Conservation (phyloP, 1,284 basidiomycete genomes). For the Neonothopanus nambi region DNA sequence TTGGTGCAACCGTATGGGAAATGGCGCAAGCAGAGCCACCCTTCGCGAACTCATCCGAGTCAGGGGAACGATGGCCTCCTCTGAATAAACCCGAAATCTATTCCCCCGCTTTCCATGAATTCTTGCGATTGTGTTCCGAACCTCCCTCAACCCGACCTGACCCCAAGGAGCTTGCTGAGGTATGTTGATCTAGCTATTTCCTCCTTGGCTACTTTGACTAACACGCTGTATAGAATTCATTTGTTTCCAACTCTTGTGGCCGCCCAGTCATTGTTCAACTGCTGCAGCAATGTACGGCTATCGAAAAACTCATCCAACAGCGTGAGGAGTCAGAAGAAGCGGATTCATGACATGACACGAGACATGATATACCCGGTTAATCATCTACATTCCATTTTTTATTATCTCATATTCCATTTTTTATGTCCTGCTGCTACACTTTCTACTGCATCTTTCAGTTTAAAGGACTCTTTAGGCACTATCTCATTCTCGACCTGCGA, state of each 20-base stretch:
- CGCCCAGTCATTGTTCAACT: slow-evolving; percentile 65
- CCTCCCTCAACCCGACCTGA: slow-evolving; percentile 56
- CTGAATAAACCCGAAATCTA: slow-evolving; percentile 58
- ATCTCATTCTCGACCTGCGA: slow-evolving; percentile 78
- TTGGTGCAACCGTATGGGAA: slow-evolving; percentile 83
- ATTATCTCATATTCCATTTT: slow-evolving; percentile 21
- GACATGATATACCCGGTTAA: no score
- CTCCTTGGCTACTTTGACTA: not conserved
- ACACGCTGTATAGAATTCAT: slow-evolving; percentile 44
- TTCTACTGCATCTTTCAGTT: slow-evolving; percentile 68
- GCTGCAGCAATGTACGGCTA: slow-evolving; percentile 63
- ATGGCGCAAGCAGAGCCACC: slow-evolving; percentile 73
- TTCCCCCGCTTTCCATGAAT: slow-evolving; percentile 73
- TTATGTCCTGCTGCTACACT: slow-evolving; percentile 64
- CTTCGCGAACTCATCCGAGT: slow-evolving; percentile 57
- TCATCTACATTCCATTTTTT: no score
- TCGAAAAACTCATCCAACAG: slow-evolving; percentile 56
- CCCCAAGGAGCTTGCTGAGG: slow-evolving; percentile 60
- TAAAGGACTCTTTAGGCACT: slow-evolving; percentile 67
- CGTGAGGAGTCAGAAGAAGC: slow-evolving; percentile 9
- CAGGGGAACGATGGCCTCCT: slow-evolving; percentile 61
- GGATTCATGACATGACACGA: not conserved
- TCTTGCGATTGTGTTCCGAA: slow-evolving; percentile 66
- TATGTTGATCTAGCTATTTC: slow-evolving; percentile 30
- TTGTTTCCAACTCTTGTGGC: slow-evolving; percentile 68